Evolutionary conservation across 148 eudicot species (phyloP).

Genomic region (Polygonum maritimum): DNA sequence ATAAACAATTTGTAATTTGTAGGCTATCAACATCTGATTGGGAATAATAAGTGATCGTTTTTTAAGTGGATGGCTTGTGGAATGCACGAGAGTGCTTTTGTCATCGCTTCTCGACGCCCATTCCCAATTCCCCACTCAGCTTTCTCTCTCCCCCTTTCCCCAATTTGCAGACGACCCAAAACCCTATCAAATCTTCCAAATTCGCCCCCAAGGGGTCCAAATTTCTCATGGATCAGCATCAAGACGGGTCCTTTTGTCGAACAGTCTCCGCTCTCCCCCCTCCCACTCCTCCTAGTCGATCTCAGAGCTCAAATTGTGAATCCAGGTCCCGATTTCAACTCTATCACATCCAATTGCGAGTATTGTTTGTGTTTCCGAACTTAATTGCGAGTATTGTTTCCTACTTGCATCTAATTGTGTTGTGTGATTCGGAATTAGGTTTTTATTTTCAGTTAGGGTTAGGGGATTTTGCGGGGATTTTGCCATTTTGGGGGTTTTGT

Average conservation of each 20-base stretch:
- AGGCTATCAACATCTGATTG: background rate
- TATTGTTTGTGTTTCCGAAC: background rate
- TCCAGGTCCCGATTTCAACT: constrained; percentile 24
- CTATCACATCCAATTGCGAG: background rate
- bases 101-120: background rate
- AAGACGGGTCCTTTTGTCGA: background rate
- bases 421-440: background rate
- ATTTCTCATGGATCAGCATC: constrained; percentile 3
- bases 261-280: background rate
- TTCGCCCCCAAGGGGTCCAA: background rate
- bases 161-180: background rate
- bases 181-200: background rate
- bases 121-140: background rate
- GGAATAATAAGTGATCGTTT: too few species aligned
- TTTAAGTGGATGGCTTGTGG: background rate
- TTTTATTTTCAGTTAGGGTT: background rate
- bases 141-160: background rate
- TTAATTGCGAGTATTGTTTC: too few species aligned
- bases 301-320: constrained; percentile 20
- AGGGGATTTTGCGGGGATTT: background rate
- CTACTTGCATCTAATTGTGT: background rate
- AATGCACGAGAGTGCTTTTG: constrained; percentile 3
- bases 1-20: background rate
- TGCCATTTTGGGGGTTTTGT: background rate
- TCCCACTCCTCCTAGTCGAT: constrained; percentile 12